phyloP scores from a whole-genome alignment of 495 filamentous ascomycete genomes.

The Penicillium dipodomyicola region DNA sequence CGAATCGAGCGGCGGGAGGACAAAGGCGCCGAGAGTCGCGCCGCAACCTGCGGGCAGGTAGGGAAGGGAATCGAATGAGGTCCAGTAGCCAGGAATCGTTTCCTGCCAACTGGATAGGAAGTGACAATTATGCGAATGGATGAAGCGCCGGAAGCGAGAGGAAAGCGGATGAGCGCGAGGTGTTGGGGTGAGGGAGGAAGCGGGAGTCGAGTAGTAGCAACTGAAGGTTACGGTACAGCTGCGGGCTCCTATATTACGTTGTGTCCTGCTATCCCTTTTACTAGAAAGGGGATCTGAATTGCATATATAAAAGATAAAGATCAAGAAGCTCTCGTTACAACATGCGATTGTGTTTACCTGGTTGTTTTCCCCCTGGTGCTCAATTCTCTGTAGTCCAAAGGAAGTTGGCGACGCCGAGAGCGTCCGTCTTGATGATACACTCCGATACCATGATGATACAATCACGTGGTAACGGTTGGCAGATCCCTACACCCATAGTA shows the following conservation, averaged over 20 bases:
- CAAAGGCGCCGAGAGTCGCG: slow-evolving; percentile 39
- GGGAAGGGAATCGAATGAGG: slow-evolving; percentile 16
- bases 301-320: not conserved
- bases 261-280: not conserved
- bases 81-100: slow-evolving; percentile 26
- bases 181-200: slow-evolving; percentile 22
- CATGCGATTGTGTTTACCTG: slow-evolving; percentile 2
- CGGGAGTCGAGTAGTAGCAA: slow-evolving; percentile 21
- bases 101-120: slow-evolving; percentile 24
- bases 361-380: not conserved
- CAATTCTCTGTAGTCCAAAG: not conserved
- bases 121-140: slow-evolving; percentile 19
- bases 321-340: not conserved
- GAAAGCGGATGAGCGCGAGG: slow-evolving; percentile 22
- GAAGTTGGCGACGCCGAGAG: slow-evolving; percentile 24
- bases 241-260: slow-evolving; percentile 11
- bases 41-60: slow-evolving; percentile 34
- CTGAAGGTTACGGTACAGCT: slow-evolving; percentile 26
- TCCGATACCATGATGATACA: slow-evolving; percentile 10
- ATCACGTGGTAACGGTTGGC: slow-evolving; percentile 18
- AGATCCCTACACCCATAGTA: not conserved
- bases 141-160: slow-evolving; percentile 17
- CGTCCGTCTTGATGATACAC: slow-evolving; percentile 18
- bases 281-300: not conserved
- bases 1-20: slow-evolving; percentile 37